Percentiles rank a stretch among this genome's conserved stretches.
Conservation (phyloP, 1,284 basidiomycete genomes). For the Athelia sp. region DNA sequence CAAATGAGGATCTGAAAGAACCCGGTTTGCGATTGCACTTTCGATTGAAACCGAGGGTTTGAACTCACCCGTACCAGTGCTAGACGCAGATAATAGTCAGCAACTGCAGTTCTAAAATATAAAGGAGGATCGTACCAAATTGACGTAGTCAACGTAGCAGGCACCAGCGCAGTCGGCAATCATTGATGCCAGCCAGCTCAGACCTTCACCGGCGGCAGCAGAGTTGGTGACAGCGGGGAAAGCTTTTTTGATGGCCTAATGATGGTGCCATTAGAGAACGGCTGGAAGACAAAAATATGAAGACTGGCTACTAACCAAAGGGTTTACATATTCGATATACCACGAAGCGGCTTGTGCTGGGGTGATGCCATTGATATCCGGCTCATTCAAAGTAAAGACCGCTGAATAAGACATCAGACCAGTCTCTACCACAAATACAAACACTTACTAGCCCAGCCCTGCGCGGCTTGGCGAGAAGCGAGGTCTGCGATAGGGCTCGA, state of each 20-base stretch:
- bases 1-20: slow-evolving; percentile 1
- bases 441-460: slow-evolving; percentile 25
- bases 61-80: slow-evolving; percentile 7
- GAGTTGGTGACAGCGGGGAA: slow-evolving; percentile 30
- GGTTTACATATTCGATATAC: slow-evolving; percentile 31
- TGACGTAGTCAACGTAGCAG: slow-evolving; percentile 20
- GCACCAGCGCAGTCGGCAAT: slow-evolving; percentile 18
- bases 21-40: too few relatives aligned
- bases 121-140: slow-evolving; percentile 9
- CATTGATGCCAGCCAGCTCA: slow-evolving; percentile 29
- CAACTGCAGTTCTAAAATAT: neutral
- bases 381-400: slow-evolving; percentile 33
- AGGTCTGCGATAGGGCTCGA: slow-evolving; percentile 30
- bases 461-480: slow-evolving; percentile 21
- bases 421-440: too few relatives aligned
- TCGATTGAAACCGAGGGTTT: too few relatives aligned
- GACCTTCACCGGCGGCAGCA: slow-evolving; percentile 19
- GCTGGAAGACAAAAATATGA: too few relatives aligned
- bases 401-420: too few relatives aligned
- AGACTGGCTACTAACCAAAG: too few relatives aligned
- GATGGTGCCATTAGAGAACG: too few relatives aligned
- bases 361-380: slow-evolving; percentile 15
- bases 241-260: slow-evolving; percentile 26
- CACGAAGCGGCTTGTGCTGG: slow-evolving; percentile 24
- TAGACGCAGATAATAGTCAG: neutral